A percentile compares a stretch with the other conserved stretches of the same genome.
Conservation (phyloP, 768 basidiomycete species). For the Piloderma croceum region DNA sequence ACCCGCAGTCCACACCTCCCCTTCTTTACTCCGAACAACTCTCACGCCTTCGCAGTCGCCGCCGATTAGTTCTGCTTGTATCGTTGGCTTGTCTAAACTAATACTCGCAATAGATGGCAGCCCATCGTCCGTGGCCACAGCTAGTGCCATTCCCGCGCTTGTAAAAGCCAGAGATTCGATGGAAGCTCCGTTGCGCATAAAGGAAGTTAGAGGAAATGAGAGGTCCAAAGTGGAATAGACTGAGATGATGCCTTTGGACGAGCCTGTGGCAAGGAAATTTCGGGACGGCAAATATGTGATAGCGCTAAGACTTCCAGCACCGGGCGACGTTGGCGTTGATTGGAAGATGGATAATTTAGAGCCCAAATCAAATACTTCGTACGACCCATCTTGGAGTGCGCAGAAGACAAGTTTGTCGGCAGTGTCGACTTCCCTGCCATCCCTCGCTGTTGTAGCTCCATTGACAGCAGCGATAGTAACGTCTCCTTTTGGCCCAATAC, state of each 20-base stretch:
- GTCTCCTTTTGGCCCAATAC: slow-evolving; percentile 11
- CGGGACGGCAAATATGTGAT: slow-evolving; percentile 38
- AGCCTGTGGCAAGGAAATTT: slow-evolving; percentile 54
- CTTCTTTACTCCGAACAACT: slow-evolving; percentile 26
- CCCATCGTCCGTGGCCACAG: slow-evolving; percentile 53
- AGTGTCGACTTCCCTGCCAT: slow-evolving; percentile 41
- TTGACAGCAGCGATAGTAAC: slow-evolving; percentile 4
- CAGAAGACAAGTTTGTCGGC: slow-evolving; percentile 44
- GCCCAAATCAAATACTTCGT: slow-evolving; percentile 53
- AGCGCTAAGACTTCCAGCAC: slow-evolving; percentile 34
- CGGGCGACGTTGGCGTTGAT: slow-evolving; percentile 22
- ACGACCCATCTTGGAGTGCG: slow-evolving; percentile 49
- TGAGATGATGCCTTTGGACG: slow-evolving; percentile 46
- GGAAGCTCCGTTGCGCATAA: slow-evolving; percentile 40
- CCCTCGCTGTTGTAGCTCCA: no score
- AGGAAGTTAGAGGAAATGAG: slow-evolving; percentile 33
- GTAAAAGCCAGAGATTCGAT: slow-evolving; percentile 47
- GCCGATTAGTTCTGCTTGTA: slow-evolving; percentile 49
- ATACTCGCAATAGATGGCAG: slow-evolving; percentile 50
- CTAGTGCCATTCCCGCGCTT: slow-evolving; percentile 34
- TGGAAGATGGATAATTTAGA: slow-evolving; percentile 21
- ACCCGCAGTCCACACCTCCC: slow-evolving; percentile 48
- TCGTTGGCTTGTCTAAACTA: slow-evolving; percentile 28
- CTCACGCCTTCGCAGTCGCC: slow-evolving; percentile 58
- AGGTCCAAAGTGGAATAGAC: slow-evolving; percentile 52